Evolutionary conservation across 345 rosid species (phyloP).

Genomic region (Linum lewisii): DNA sequence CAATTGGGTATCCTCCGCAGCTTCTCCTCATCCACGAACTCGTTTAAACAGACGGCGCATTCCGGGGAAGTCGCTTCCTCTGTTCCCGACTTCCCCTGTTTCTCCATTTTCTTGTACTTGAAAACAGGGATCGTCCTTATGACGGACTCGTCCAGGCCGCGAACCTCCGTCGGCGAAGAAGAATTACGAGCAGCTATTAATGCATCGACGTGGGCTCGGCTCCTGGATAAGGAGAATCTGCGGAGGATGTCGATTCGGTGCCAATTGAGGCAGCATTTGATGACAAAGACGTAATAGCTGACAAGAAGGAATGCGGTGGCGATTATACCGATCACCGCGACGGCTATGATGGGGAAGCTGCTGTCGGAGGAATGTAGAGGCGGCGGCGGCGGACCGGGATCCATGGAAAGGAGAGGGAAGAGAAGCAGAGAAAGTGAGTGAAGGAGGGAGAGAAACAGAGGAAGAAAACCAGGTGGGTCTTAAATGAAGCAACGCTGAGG

Average conservation of each 20-base stretch:
- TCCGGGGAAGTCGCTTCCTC: conserved; percentile 32
- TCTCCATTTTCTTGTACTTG: conserved; percentile 40
- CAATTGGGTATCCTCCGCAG: conserved; percentile 64
- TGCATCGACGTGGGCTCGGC: conserved; percentile 35
- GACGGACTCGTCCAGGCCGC: conserved; percentile 72
- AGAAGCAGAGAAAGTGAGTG: background rate
- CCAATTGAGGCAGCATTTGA: conserved; percentile 88
- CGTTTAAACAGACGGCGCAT: conserved; percentile 74
- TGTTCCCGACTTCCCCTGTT: conserved; percentile 11
- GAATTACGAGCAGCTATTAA: conserved; percentile 28
- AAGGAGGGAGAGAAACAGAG: background rate
- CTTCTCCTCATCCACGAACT: conserved; percentile 78
- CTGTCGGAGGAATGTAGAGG: conserved; percentile 27
- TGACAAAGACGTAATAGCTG: conserved; percentile 74
- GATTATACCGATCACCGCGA: conserved; percentile 70
- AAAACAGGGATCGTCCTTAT: conserved; percentile 77
- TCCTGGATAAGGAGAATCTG: conserved; percentile 51
- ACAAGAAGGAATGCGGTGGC: conserved; percentile 78
- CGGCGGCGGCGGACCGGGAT: conserved; percentile 34
- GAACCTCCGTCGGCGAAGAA: conserved; percentile 31
- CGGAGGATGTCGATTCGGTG: conserved; percentile 51
- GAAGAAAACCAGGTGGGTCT: background rate
- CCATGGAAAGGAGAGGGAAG: conserved; percentile 23
- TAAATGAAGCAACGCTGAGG: background rate
- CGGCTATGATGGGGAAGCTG: conserved; percentile 67